Percentiles rank a stretch among this genome's conserved stretches.
phyloP scores from a whole-genome alignment of 2,329 filamentous ascomycete species.

The Eurotiales sp. region DNA sequence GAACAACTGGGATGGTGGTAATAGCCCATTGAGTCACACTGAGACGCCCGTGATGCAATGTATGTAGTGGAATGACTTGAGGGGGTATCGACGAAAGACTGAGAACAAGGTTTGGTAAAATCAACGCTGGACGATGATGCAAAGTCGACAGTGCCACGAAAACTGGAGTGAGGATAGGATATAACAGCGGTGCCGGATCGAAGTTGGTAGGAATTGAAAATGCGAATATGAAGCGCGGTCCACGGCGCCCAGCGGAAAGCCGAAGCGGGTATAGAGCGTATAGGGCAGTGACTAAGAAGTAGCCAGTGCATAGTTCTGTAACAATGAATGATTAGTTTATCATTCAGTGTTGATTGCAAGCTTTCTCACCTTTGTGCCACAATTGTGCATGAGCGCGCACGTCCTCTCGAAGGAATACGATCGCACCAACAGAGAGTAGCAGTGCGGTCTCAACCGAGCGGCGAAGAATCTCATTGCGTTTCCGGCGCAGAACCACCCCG shows the following conservation, averaged over 20 bases:
- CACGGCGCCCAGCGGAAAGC: slow-evolving; percentile 35
- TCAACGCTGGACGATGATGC: slow-evolving; percentile 54
- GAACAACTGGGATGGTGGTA: slow-evolving; percentile 64
- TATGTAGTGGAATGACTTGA: slow-evolving; percentile 64
- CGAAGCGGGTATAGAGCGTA: slow-evolving; percentile 56
- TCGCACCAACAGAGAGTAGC: slow-evolving; percentile 49
- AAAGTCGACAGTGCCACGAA: slow-evolving; percentile 73
- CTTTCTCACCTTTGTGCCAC: slow-evolving; percentile 37
- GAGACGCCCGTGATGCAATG: slow-evolving; percentile 51
- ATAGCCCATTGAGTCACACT: slow-evolving; percentile 75
- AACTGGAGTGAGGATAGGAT: slow-evolving; percentile 72
- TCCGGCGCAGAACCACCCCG: slow-evolving; percentile 25
- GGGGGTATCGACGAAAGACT: slow-evolving; percentile 73
- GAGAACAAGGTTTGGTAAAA: slow-evolving; percentile 79
- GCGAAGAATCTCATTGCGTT: slow-evolving; percentile 41
- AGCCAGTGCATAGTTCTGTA: slow-evolving; percentile 34
- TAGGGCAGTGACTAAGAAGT: slow-evolving; percentile 27
- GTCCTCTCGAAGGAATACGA: slow-evolving; percentile 35
- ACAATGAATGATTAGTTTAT: background rate
- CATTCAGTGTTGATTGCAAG: background rate
- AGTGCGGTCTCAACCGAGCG: slow-evolving; percentile 54
- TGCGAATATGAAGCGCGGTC: slow-evolving; percentile 36
- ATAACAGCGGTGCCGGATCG: slow-evolving; percentile 87
- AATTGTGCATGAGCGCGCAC: slow-evolving; percentile 29
- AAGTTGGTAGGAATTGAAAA: slow-evolving; percentile 71